Percentiles rank a stretch among this genome's conserved stretches.
phyloP scores from a whole-genome alignment of 2,329 filamentous ascomycete species.

The Aspergillus transmontanensis region DNA sequence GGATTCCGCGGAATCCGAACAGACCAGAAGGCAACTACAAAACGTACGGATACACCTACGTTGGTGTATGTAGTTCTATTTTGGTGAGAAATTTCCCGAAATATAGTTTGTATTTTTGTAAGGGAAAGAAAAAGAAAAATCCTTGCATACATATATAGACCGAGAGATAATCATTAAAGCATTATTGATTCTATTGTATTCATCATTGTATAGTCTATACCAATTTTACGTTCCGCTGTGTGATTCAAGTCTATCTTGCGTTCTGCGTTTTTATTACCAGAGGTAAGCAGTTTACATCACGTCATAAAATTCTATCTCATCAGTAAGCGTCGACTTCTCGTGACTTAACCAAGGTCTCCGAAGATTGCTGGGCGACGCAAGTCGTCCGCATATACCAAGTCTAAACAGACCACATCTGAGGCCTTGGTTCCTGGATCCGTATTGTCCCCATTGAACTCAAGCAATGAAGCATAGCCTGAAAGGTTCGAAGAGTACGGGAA shows the following conservation, averaged over 20 bases:
- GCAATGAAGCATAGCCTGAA: background rate
- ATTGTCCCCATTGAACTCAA: background rate
- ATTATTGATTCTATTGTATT: too few species aligned
- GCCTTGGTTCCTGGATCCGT: background rate
- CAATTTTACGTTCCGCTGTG: too few species aligned
- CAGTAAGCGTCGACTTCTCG: background rate
- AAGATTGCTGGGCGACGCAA: background rate
- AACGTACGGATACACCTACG: background rate
- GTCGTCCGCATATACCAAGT: background rate
- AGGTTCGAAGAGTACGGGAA: background rate
- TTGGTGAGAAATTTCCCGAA: too few species aligned
- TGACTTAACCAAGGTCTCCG: background rate
- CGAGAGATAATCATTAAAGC: too few species aligned
- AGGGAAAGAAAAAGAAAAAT: too few species aligned
- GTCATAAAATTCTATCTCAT: background rate
- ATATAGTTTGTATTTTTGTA: too few species aligned
- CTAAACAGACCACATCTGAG: background rate
- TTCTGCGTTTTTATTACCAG: too few species aligned
- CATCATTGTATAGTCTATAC: too few species aligned
- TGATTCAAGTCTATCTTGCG: too few species aligned
- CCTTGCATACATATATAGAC: too few species aligned
- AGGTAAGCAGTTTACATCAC: background rate
- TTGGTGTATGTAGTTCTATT: too few species aligned
- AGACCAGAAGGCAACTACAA: background rate
- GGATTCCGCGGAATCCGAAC: constrained; percentile 9